Base-by-base conservation (phyloP, 352 stramenopile species). In the Pythium folliculosum region DNA sequence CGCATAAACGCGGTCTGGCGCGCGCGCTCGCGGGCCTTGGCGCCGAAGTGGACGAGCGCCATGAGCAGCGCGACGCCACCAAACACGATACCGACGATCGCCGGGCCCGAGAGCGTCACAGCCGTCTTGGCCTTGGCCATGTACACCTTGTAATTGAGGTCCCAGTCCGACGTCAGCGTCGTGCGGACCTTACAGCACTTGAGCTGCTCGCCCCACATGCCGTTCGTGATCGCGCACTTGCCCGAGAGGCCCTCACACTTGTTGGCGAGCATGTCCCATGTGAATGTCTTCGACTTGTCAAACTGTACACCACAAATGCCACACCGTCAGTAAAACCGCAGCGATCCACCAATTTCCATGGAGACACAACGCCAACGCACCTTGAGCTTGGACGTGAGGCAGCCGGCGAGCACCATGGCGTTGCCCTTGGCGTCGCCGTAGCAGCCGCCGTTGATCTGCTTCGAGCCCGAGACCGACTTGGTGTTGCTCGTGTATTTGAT, bases 371-470 rank as follows among this genome's bases (percentile, higher is more conserved):
- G 5, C 12, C 7, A 50, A 60, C 60, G 12, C 44, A 77, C 70
- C 67, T 84, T 80, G 47, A 96, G 75, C 48, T 88, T 77, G 21
- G 75, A 78, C 7, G 88, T 90, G 13, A 96, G 70, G 59, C 88
- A 96, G n/a, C 86, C 88, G 0, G 82, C 86, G 40, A 96, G 74
- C n/a, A 94, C 67, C 77, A 96, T 92, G 14, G 88, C 60, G 0
- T 69, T 62, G 17, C 88, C 88, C 0, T 37, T 47, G 0, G 77
- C 72, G 23, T 90, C 77, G 21, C 88, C 88, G 70, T 96, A 96
- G 73, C 88, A 96, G 25, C 88, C 88, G 47, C 79, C 72, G 64
- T 96, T 90, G 60, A 96, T 96, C 72, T 88, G 80, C 65, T 96
- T 96, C 27, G 73, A 86, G 50, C 88, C 88, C 38, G 78, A 79